A percentile compares a stretch with the other conserved stretches of the same genome.
These are phyloP conservation scores for Eucalyptus cladocalyx DNA, from an alignment of 345 rosid genomes.

Conservation along the genomic window DNA sequence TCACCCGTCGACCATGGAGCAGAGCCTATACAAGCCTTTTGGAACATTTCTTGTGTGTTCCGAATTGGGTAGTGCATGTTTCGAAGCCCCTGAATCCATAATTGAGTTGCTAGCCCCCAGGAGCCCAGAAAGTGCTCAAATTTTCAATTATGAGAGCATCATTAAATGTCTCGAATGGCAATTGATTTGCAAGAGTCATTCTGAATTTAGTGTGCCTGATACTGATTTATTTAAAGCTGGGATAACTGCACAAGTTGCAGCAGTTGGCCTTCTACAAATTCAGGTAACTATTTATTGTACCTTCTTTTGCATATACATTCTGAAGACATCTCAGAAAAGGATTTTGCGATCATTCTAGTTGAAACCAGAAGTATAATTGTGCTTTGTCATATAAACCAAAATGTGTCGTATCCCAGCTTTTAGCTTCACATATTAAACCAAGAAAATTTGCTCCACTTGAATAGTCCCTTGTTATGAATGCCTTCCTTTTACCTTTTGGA, in stretches of 20 bases:
- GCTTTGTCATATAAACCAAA: neutral
- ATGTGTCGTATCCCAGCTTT: neutral
- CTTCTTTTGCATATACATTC: neutral
- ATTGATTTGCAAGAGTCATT: neutral
- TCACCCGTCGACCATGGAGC: neutral
- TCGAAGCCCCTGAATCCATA: conserved; percentile 28
- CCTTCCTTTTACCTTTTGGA: neutral
- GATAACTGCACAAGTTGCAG: conserved; percentile 8
- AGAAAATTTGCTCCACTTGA: neutral
- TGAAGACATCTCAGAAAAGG: neutral
- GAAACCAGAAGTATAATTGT: neutral
- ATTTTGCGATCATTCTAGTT: neutral
- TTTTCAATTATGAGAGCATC: neutral
- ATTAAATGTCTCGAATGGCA: neutral
- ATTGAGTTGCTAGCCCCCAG: conserved; percentile 2
- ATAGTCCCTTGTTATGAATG: neutral
- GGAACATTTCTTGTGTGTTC: conserved; percentile 41
- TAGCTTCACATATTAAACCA: neutral
- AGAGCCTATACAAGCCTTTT: conserved; percentile 23
- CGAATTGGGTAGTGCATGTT: conserved; percentile 14
- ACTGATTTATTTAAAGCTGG: neutral
- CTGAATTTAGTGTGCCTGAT: neutral
- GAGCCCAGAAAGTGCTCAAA: neutral
- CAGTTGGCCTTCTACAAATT: conserved; percentile 3
- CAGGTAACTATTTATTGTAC: neutral